phyloP scores from a whole-genome alignment of 2,329 filamentous ascomycete species.

The Phaeosphaeriaceae sp. region DNA sequence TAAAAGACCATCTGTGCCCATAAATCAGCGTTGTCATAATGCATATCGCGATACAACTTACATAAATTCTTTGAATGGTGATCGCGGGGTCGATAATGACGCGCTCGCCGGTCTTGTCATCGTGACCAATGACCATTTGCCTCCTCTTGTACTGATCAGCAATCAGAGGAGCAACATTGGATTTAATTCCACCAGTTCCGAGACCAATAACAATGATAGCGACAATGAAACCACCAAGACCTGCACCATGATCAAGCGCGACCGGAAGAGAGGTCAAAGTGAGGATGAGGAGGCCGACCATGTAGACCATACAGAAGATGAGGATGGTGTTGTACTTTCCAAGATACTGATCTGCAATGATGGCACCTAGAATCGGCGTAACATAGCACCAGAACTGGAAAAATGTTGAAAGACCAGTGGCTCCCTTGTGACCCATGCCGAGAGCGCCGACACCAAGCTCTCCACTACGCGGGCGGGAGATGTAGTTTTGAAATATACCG shows the following conservation, averaged over 20 bases:
- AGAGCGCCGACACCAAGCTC: conserved; percentile 50
- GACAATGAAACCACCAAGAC: conserved; percentile 68
- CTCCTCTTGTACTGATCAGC: conserved; percentile 56
- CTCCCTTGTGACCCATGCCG: conserved; percentile 53
- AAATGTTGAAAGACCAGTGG: conserved; percentile 55
- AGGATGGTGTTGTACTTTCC: conserved; percentile 76
- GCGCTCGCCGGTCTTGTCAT: conserved; percentile 53
- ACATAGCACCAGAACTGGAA: conserved; percentile 52
- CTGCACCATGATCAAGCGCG: conserved; percentile 66
- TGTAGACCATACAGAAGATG: conserved; percentile 68
- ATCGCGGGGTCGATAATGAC: conserved; percentile 56
- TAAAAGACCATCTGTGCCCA: conserved; percentile 66
- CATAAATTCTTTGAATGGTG: conserved; percentile 56
- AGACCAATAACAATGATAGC: conserved; percentile 71
- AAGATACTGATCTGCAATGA: conserved; percentile 71
- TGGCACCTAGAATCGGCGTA: conserved; percentile 47
- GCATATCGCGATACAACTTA: too few species aligned
- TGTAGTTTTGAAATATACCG: conserved; percentile 59
- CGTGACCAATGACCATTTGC: conserved; percentile 50
- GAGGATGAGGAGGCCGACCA: conserved; percentile 71
- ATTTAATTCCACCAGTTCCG: conserved; percentile 82
- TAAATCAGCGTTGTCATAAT: too few species aligned
- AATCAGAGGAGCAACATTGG: conserved; percentile 68
- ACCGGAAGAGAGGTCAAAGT: conserved; percentile 68
- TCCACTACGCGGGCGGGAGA: conserved; percentile 49